Evolutionary conservation across 2,329 filamentous ascomycete species (phyloP), one percentile per base, ranked within the genome.

Genomic region (Aureobasidium sp.): DNA sequence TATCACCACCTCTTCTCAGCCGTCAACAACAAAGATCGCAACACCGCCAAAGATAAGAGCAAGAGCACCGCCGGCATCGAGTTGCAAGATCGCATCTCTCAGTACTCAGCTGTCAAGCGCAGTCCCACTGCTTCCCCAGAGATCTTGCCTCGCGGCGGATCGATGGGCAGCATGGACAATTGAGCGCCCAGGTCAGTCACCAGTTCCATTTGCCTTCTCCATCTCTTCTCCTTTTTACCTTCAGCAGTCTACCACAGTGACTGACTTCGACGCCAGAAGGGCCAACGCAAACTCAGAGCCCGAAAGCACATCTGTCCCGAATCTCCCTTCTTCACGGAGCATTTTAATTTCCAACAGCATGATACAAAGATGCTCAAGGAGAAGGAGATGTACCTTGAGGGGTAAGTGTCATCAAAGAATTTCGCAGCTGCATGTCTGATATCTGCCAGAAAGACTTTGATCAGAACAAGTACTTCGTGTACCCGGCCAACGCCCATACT

Each of bases 371-470:
- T 65, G 64, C 27, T 56, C 19, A 24, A 58, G 12, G 68, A 69
- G 11, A 67, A 63, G 60, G 31, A 54, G 49, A 60, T 63, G 33
- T 60, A 24, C 9, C 27, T 19, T 14, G 44, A 59, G 39, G 37
- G 31, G 29, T 14, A 52, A 40, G 33, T 52, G 19, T 17, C 49
- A 12, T 33, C 2, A 33, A 33, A 11, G 9, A 3, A 1, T 12
- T 2, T 33, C 9, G 9, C 31, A 1, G 9, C 9, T 69, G 69
- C 39, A 64, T 69, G 47, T 67, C 69, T 19, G 78, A 77, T 0
- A 72, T 78, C 61, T 79, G 72, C 48, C 73, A 72, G 70, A 22
- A 64, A 42, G 68, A 69, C 33, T 68, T 68, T 15, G 73, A 73
- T 48, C 68, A 19, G 31, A 44, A 58, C 31, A 61, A 61, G n/a